phyloP scores from a whole-genome alignment of 1,284 basidiomycete genomes.

The Marasmius fiardii region DNA sequence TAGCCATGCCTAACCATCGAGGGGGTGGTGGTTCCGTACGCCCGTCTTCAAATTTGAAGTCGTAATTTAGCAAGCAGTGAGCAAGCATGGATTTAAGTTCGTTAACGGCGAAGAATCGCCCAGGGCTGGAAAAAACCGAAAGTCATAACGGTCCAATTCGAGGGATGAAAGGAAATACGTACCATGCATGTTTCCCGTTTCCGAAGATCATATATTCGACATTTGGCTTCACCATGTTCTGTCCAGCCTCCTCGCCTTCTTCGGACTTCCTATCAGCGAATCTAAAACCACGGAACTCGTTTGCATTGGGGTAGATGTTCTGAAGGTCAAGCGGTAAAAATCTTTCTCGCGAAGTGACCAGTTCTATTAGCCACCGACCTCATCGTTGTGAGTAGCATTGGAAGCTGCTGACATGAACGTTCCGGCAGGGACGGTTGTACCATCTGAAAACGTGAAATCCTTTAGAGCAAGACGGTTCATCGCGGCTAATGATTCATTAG shows the following conservation, averaged over 20 bases:
- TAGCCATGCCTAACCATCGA: slow-evolving; percentile 15
- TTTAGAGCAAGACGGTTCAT: slow-evolving; percentile 20
- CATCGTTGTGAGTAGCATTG: slow-evolving; percentile 18
- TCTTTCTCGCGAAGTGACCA: neutral
- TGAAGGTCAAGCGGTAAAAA: neutral
- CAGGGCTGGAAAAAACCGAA: slow-evolving; percentile 28
- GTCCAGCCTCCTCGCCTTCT: slow-evolving; percentile 9
- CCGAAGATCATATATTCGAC: slow-evolving; percentile 32
- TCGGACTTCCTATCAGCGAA: slow-evolving; percentile 17
- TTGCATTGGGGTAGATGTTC: slow-evolving; percentile 20
- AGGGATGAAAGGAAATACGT: neutral
- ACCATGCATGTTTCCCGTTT: slow-evolving; percentile 32
- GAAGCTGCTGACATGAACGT: slow-evolving; percentile 17
- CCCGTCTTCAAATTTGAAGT: slow-evolving; percentile 36
- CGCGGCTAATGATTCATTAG: slow-evolving; percentile 9
- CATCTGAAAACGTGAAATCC: slow-evolving; percentile 29
- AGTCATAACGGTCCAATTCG: neutral
- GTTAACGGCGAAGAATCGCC: slow-evolving; percentile 41
- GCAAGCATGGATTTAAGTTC: slow-evolving; percentile 40
- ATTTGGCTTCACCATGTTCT: slow-evolving; percentile 26
- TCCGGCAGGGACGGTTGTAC: slow-evolving; percentile 25
- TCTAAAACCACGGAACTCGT: slow-evolving; percentile 26
- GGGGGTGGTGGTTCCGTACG: slow-evolving; percentile 18
- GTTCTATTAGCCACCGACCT: neutral
- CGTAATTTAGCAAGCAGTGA: slow-evolving; percentile 37